These are phyloP conservation scores for Leonotis leonurus DNA, from an alignment of 257 asterid species.

Conservation along the genomic window DNA sequence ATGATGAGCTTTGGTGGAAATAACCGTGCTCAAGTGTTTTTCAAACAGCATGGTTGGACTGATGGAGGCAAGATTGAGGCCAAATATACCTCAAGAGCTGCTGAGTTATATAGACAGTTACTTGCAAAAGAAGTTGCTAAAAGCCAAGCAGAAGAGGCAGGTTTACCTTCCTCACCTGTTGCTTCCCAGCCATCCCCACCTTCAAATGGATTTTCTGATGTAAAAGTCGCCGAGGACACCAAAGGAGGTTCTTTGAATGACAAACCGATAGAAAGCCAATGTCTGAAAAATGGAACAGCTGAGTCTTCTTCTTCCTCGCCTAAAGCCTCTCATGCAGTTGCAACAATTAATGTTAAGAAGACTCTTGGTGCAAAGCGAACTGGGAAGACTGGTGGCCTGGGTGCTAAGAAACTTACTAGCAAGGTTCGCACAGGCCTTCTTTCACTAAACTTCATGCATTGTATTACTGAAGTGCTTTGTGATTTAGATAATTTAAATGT, in stretches of 20 bases:
- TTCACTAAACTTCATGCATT: background rate
- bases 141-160: slow-evolving; percentile 61
- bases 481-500: slow-evolving; percentile 7
- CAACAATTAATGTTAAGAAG: slow-evolving; percentile 51
- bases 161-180: slow-evolving; percentile 68
- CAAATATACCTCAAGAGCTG: slow-evolving; percentile 94
- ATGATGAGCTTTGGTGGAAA: slow-evolving; percentile 94
- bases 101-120: slow-evolving; percentile 80
- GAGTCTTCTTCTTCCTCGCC: slow-evolving; percentile 60
- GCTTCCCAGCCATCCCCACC: slow-evolving; percentile 51
- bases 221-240: slow-evolving; percentile 37
- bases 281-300: slow-evolving; percentile 37
- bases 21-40: slow-evolving; percentile 91
- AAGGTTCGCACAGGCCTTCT: slow-evolving; percentile 43
- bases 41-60: slow-evolving; percentile 97
- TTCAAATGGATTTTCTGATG: slow-evolving; percentile 62
- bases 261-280: slow-evolving; percentile 36
- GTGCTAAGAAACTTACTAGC: slow-evolving; percentile 81
- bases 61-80: slow-evolving; percentile 97
- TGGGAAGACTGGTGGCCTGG: slow-evolving; percentile 90
- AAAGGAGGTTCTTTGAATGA: slow-evolving; percentile 41
- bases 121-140: slow-evolving; percentile 93
- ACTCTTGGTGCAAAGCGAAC: slow-evolving; percentile 72
- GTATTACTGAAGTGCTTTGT: slow-evolving; percentile 4
- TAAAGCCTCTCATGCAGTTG: slow-evolving; percentile 55